Evolutionary conservation across 108 stramenopile species (phyloP), one percentile per base, ranked within the genome.

Genomic region (Conticribra guillardii): DNA sequence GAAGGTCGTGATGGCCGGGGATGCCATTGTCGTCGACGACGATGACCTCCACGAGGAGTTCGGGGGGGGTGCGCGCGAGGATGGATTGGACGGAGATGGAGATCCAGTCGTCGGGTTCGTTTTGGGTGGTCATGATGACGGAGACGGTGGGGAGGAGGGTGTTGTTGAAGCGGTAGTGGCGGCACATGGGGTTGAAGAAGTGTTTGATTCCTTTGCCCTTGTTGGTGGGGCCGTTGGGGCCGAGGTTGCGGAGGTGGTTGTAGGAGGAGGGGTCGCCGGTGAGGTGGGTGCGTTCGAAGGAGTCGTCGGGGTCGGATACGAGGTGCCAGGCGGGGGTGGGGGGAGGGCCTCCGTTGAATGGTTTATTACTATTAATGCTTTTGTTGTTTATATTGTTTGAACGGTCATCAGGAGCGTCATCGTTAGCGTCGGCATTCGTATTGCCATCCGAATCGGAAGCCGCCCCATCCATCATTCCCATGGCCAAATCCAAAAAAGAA

Each of bases 1-100:
- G 76, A 14, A 77, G 63, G 0, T 67, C 76, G 37, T 77, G 68
- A 31, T 69, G 57, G 2, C 73, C 76, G 0, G 76, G 76, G 5
- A 69, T 64, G 26, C 82, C 82, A 50, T 83, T 83, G 54, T 83
- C 82, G 46, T 83, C 82, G 0, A 83, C 82, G 0, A 83, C 53
- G 19, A 83, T 76, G 26, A 83, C 73, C 18, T 80, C 74, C 11
- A 46, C 30, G 16, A 83, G 57, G n/a, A 83, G 57, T 9, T 70
- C n/a, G 5, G 78, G 79, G 11, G 82, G 82, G 0, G 82, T 83
- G 17, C 82, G 67, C 15, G 78, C 82, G 61, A 83, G 54, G 45
- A 83, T 71, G 15, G 63, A 66, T 21, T 83, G 72, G 1, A 83
- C 82, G 4, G 69, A 68, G 27, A 80, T 54, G 0, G 69, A 60